Evolutionary conservation across 495 filamentous ascomycete species (phyloP).

Genomic region (Xylaria nigripes): DNA sequence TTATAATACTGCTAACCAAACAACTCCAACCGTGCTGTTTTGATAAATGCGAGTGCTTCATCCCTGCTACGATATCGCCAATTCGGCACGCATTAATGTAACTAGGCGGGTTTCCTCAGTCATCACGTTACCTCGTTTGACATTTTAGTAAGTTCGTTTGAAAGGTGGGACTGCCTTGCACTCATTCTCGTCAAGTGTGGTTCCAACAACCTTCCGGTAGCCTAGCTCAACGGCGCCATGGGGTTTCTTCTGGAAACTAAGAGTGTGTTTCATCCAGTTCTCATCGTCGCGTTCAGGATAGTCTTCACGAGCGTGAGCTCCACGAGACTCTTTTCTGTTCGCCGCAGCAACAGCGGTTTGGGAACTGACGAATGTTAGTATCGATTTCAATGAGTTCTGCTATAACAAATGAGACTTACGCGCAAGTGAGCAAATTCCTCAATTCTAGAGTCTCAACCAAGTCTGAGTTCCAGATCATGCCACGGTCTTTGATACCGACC

Average conservation of each 20-base stretch:
- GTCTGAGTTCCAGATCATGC: conserved; percentile 99
- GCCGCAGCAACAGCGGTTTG: conserved; percentile 84
- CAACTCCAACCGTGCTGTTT: conserved; percentile 8
- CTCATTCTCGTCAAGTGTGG: conserved; percentile 80
- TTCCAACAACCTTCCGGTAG: conserved; percentile 68
- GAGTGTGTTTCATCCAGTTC: conserved; percentile 98
- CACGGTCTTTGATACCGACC: conserved; percentile 90
- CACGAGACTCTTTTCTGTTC: conserved; percentile 87
- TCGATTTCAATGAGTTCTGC: no score
- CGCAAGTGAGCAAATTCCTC: conserved; percentile 89
- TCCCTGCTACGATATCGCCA: not conserved
- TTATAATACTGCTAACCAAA: not conserved
- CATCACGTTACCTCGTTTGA: not conserved
- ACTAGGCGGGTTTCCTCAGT: not conserved
- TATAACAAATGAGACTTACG: conserved; percentile 55
- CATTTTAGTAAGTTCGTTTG: conserved; percentile 68
- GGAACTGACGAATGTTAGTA: conserved; percentile 35
- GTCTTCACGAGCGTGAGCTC: conserved; percentile 92
- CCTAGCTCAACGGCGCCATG: conserved; percentile 69
- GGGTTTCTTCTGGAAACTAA: conserved; percentile 84
- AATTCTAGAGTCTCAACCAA: conserved; percentile 92
- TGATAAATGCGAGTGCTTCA: conserved; percentile 7
- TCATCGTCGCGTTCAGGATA: conserved; percentile 86
- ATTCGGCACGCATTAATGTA: not conserved
- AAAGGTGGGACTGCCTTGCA: conserved; percentile 83